Base-by-base conservation (phyloP, 2,329 filamentous ascomycete species). In the Monilinia aucupariae region DNA sequence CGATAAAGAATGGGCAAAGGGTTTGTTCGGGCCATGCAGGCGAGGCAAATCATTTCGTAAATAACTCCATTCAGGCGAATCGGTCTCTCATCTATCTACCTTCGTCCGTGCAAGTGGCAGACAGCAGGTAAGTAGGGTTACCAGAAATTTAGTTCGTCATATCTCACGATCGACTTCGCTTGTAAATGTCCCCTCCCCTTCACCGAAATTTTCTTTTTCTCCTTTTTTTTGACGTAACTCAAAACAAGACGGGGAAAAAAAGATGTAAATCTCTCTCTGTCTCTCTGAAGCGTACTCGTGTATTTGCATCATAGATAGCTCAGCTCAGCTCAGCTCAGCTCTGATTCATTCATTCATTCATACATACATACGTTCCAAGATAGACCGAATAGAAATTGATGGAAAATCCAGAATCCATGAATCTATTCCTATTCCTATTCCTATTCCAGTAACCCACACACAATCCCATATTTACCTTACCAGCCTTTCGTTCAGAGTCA, bases 401-500 rank as follows among this genome's bases (percentile, higher is more conserved):
- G 27, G 12, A 22, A 56, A 32, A 34, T 47, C n/a, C n/a, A 47
- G 30, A 34, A 56, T 47, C 34, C 13, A 47, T 47, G 30, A n/a
- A 32, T 34, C 25, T n/a, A n/a, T 47, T 37, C 34, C 17, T 3
- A 20, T 47, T 37, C 34, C 17, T 3, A 20, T 48, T 30, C 55
- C 20, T 50, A 47, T 56, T 20, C 54, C 41, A 56, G n/a, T 25
- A 47, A 41, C 54, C 54, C 54, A 30, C n/a, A n/a, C n/a, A n/a
- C n/a, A 56, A 20, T n/a, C 20, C 54, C 41, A 56, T 34, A 47
- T 56, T 47, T 47, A 47, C n/a, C 51, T 47, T 47, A 47, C n/a
- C 51, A 41, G 15, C 27, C 4, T 56, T 41, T 12, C 27, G 41
- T 56, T 17, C 20, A 45, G 45, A 32, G 7, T 34, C 20, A 32